Percentiles rank a stretch among this genome's conserved stretches.
Conservation (phyloP, 352 stramenopile genomes). For the Globisporangium takayamanum region DNA sequence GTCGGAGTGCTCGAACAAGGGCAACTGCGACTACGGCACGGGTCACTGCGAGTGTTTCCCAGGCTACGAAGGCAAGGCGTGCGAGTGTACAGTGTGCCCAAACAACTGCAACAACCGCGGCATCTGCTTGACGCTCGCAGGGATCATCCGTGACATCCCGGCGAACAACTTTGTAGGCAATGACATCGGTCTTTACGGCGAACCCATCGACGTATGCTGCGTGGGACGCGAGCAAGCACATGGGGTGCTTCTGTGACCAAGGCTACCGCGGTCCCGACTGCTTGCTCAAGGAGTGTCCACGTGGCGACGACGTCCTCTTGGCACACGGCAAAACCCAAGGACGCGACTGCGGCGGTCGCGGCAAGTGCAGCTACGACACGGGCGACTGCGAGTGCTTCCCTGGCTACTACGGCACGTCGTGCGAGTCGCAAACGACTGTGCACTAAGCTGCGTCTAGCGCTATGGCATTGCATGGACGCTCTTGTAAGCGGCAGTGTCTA, state of each 20-base stretch:
- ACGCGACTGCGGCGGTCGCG: constrained; percentile 89
- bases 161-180: background rate
- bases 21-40: constrained; percentile 86
- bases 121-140: constrained; percentile 89
- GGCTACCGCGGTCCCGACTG: constrained; percentile 94
- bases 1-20: constrained; percentile 90
- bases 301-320: constrained; percentile 84
- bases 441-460: constrained; percentile 30
- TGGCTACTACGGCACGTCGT: constrained; percentile 93
- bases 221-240: constrained; percentile 91
- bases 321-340: constrained; percentile 74
- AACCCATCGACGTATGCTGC: constrained; percentile 36
- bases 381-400: constrained; percentile 93
- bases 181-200: too few relatives aligned
- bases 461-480: background rate
- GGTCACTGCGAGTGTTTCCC: constrained; percentile 89
- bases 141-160: constrained; percentile 52
- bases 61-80: constrained; percentile 89
- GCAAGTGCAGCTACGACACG: constrained; percentile 93
- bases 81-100: constrained; percentile 90
- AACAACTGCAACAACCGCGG: constrained; percentile 93
- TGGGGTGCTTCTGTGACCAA: constrained; percentile 93
- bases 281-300: constrained; percentile 93
- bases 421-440: constrained; percentile 77
- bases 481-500: background rate